Conservation (phyloP, 345 rosid species). For the Populus deltoides region DNA sequence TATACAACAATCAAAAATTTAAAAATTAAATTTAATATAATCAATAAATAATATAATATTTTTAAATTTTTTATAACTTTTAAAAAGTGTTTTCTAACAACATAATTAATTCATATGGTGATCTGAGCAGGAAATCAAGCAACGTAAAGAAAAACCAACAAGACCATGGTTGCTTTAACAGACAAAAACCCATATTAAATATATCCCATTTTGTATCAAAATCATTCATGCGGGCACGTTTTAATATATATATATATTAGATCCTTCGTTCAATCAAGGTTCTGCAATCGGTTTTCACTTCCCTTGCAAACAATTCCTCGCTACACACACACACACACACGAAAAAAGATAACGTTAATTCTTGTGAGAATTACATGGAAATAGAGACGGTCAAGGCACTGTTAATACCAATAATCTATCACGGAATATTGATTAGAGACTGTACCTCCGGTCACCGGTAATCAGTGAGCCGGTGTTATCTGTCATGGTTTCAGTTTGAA, state of each 20-base stretch:
- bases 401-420: background rate
- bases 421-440: background rate
- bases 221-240: background rate
- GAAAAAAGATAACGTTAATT: background rate
- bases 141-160: background rate
- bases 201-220: background rate
- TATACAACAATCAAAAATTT: too few relatives aligned
- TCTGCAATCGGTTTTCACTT: background rate
- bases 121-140: background rate
- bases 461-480: background rate
- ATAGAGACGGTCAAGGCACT: background rate
- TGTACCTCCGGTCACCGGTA: constrained; percentile 11
- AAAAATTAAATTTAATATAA: too few relatives aligned
- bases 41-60: too few relatives aligned
- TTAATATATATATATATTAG: background rate
- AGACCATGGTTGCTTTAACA: background rate
- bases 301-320: background rate
- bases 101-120: background rate
- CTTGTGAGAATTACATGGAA: background rate
- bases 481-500: background rate
- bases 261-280: background rate
- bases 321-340: background rate
- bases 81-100: too few relatives aligned
- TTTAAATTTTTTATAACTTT: too few relatives aligned
- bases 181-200: background rate